Percentiles rank a stretch among this genome's conserved stretches.
phyloP scores from a whole-genome alignment of 345 rosid species.

The Mallotus nudiflorus region DNA sequence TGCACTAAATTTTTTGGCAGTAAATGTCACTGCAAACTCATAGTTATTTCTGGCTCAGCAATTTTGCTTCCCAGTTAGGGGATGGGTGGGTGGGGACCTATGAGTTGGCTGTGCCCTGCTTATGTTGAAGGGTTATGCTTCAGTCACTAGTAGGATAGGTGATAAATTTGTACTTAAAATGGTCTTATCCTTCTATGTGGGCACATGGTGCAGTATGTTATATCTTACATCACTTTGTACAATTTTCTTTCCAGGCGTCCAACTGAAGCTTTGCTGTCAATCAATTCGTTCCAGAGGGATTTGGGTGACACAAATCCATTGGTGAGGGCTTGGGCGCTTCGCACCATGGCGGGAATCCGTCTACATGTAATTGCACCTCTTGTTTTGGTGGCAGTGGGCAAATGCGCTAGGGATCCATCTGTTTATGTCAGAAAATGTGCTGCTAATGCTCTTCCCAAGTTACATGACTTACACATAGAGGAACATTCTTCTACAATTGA shows the following conservation, averaged over 20 bases:
- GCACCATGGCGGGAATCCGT: slow-evolving; percentile 95
- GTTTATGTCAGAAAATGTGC: slow-evolving; percentile 94
- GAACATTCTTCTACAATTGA: slow-evolving; percentile 68
- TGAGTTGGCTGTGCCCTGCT: no score
- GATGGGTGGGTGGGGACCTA: no score
- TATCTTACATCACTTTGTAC: no score
- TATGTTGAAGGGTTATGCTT: no score
- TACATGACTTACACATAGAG: slow-evolving; percentile 76
- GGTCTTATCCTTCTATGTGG: no score
- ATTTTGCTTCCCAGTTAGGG: no score
- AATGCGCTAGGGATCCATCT: slow-evolving; percentile 91
- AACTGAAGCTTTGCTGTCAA: slow-evolving; percentile 90
- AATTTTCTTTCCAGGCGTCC: slow-evolving; percentile 75
- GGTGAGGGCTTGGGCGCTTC: slow-evolving; percentile 98
- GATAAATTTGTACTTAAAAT: no score
- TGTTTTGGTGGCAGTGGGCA: slow-evolving; percentile 76
- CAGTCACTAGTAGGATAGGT: no score
- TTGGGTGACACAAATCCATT: slow-evolving; percentile 93
- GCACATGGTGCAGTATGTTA: no score
- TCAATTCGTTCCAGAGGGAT: slow-evolving; percentile 93
- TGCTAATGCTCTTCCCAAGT: slow-evolving; percentile 93
- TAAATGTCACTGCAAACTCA: no score
- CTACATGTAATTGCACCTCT: slow-evolving; percentile 85
- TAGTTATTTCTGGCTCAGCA: no score
- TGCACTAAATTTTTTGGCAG: no score